A percentile compares a stretch with the other conserved stretches of the same genome.
These are phyloP conservation scores for Calonectria montana DNA, from an alignment of 2,329 filamentous ascomycete species.

Conservation along the genomic window DNA sequence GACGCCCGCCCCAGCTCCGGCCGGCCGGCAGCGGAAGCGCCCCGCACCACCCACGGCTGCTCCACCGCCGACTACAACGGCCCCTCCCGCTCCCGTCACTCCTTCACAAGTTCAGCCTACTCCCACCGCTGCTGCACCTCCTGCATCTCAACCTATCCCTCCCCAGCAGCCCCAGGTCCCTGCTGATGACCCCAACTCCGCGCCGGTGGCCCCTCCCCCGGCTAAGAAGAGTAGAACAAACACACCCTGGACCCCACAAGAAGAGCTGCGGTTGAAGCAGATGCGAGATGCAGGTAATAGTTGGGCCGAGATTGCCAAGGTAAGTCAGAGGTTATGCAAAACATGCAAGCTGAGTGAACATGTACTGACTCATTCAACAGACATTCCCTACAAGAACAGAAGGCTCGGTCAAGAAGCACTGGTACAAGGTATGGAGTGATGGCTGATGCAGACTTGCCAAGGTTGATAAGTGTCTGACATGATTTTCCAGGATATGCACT, in stretches of 20 bases:
- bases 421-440: slow-evolving; percentile 83
- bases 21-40: slow-evolving; percentile 55
- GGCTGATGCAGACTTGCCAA: neutral
- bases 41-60: slow-evolving; percentile 51
- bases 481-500: slow-evolving; percentile 88
- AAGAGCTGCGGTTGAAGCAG: slow-evolving; percentile 91
- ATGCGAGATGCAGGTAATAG: slow-evolving; percentile 94
- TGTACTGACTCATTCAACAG: slow-evolving; percentile 56
- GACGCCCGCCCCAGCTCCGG: slow-evolving; percentile 52
- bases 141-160: slow-evolving; percentile 45
- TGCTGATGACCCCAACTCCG: slow-evolving; percentile 46
- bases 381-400: slow-evolving; percentile 94
- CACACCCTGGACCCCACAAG: slow-evolving; percentile 95
- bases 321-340: slow-evolving; percentile 65
- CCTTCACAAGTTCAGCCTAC: slow-evolving; percentile 49
- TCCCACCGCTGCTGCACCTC: slow-evolving; percentile 42
- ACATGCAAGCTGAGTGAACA: neutral
- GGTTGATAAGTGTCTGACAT: slow-evolving; percentile 16
- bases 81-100: slow-evolving; percentile 47
- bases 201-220: slow-evolving; percentile 60
- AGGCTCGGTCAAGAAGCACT: slow-evolving; percentile 99
- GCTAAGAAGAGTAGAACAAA: slow-evolving; percentile 97
- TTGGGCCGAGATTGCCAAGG: slow-evolving; percentile 99
- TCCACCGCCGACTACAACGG: slow-evolving; percentile 51
- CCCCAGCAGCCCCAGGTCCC: slow-evolving; percentile 44